phyloP scores from a whole-genome alignment of 148 eudicot genomes.

The Persicaria tinctoria region DNA sequence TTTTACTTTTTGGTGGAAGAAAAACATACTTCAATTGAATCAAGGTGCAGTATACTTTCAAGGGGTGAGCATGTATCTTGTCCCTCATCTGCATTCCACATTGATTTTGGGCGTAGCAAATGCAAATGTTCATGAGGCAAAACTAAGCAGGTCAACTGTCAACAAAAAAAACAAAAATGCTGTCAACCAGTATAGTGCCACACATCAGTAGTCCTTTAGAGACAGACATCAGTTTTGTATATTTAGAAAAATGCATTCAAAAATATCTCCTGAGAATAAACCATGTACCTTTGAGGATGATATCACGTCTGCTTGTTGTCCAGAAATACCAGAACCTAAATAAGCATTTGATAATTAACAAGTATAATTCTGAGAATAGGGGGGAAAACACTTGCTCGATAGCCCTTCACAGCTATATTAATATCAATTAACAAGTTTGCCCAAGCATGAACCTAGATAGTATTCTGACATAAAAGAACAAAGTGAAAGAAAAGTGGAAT shows the following conservation, averaged over 20 bases:
- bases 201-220: not conserved
- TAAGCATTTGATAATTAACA: not conserved
- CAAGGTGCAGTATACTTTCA: constrained; percentile 78
- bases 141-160: constrained; percentile 88
- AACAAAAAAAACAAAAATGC: constrained; percentile 22
- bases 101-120: constrained; percentile 70
- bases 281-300: constrained; percentile 71
- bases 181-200: constrained; percentile 7
- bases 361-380: too few relatives aligned
- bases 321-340: constrained; percentile 44
- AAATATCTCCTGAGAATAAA: not conserved
- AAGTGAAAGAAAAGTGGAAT: too few relatives aligned
- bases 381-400: not conserved
- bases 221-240: not conserved
- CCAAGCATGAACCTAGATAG: not conserved
- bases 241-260: not conserved
- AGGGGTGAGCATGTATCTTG: constrained; percentile 56
- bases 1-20: not conserved
- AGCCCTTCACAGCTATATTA: not conserved
- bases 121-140: constrained; percentile 57
- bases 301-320: constrained; percentile 66
- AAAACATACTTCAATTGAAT: constrained; percentile 72
- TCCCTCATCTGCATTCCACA: constrained; percentile 77
- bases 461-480: too few relatives aligned
- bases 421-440: not conserved